Percentiles rank a stretch among this genome's conserved stretches.
These are phyloP conservation scores for Selaginella moellendorffii DNA, from an alignment of 75 land plant species.

Conservation along the genomic window DNA sequence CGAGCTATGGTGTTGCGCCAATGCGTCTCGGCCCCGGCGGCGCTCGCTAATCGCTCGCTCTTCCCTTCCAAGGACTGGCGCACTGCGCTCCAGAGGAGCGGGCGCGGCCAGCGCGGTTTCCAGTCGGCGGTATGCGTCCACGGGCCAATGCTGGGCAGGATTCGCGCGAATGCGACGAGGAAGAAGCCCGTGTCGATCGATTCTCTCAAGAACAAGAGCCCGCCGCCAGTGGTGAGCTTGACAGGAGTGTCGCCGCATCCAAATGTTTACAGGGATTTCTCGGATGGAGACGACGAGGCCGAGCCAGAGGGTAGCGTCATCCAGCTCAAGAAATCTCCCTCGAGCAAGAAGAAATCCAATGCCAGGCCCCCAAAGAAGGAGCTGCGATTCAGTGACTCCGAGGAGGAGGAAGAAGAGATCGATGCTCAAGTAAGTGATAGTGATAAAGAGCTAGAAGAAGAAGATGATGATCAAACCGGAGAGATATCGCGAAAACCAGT, in stretches of 20 bases:
- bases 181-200: neutral
- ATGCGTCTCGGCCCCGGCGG: neutral
- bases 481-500: neutral
- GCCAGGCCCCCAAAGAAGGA: neutral
- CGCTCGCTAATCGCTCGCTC: neutral
- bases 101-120: neutral
- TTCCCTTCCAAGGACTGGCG: too few species aligned
- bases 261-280: neutral
- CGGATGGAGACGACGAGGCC: neutral
- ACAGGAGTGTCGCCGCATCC: neutral
- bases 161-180: neutral
- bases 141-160: neutral
- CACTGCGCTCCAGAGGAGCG: too few species aligned
- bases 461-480: neutral
- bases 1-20: neutral
- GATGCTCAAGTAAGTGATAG: neutral
- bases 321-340: neutral
- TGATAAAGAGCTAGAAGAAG: too few species aligned
- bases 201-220: neutral
- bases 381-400: neutral
- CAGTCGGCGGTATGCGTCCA: neutral
- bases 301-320: neutral
- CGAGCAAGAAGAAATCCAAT: neutral
- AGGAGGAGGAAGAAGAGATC: neutral
- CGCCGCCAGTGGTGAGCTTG: neutral